These are phyloP conservation scores for Drechslerella coelobrocha DNA, from an alignment of 2,329 filamentous ascomycete genomes.

Conservation along the genomic window DNA sequence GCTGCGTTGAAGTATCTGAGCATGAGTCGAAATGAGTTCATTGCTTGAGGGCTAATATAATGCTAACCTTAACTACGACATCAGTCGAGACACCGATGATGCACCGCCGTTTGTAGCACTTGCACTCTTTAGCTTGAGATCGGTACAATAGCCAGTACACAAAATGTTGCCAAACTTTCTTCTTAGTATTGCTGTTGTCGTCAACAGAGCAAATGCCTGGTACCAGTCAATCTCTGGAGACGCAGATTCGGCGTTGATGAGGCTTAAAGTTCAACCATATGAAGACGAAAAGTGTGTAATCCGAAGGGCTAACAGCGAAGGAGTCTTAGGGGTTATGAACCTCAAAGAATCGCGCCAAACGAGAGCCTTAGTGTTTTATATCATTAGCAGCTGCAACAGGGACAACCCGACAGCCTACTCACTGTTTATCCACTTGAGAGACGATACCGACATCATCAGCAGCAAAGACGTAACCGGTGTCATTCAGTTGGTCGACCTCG, in stretches of 20 bases:
- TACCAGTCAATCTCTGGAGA: constrained; percentile 21
- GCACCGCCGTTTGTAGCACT: too few species aligned
- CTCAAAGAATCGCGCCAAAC: constrained; percentile 10
- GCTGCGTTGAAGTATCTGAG: too few species aligned
- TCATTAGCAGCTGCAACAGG: constrained; percentile 11
- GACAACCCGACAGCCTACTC: constrained; percentile 14
- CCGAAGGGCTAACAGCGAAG: constrained; percentile 12
- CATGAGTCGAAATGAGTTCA: too few species aligned
- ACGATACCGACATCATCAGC: too few species aligned
- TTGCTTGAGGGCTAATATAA: too few species aligned
- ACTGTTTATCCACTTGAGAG: constrained; percentile 27
- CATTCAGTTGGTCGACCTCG: constrained; percentile 29
- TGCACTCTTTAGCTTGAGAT: too few species aligned
- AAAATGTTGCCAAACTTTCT: neutral
- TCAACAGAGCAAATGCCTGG: constrained; percentile 4
- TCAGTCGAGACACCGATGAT: too few species aligned
- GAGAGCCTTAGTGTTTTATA: constrained; percentile 24
- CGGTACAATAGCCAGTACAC: too few species aligned
- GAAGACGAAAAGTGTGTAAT: constrained; percentile 11
- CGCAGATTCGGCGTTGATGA: neutral
- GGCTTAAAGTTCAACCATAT: neutral
- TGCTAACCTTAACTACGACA: too few species aligned
- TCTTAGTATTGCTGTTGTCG: neutral
- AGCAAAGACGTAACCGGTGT: too few species aligned
- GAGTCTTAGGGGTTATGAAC: constrained; percentile 31